Evolutionary conservation across 2,329 filamentous ascomycete species (phyloP).

Genomic region (Fusarium hainanense): DNA sequence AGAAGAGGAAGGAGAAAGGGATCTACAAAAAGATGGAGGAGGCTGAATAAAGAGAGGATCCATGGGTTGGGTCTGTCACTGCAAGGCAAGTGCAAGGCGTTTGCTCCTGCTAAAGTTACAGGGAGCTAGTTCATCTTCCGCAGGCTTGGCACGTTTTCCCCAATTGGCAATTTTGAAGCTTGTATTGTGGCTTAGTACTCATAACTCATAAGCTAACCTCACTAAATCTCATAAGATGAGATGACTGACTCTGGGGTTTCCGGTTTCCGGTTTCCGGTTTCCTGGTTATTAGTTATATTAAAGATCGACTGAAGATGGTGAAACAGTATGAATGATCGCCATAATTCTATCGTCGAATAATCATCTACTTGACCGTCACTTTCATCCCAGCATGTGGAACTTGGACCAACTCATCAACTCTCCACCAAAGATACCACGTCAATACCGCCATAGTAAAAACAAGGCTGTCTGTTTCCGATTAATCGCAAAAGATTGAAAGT

Average conservation of each 20-base stretch:
- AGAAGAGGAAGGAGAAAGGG: constrained; percentile 2
- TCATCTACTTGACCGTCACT: constrained; percentile 3
- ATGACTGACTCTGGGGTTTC: neutral
- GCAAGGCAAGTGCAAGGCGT: neutral
- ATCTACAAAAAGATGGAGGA: constrained; percentile 27
- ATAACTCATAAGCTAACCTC: too few species aligned
- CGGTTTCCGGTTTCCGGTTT: too few species aligned
- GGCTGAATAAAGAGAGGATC: constrained; percentile 33
- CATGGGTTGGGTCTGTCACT: constrained; percentile 8
- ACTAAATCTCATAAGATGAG: neutral
- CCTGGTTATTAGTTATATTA: neutral
- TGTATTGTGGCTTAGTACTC: constrained; percentile 3
- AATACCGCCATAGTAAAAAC: constrained; percentile 1
- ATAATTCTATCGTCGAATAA: neutral
- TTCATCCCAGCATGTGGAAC: constrained; percentile 15
- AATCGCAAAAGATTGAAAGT: neutral
- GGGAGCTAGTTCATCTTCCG: constrained; percentile 16
- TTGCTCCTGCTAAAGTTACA: constrained; percentile 24
- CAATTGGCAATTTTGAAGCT: constrained; percentile 18
- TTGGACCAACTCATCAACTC: constrained; percentile 34
- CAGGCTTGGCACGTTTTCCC: constrained; percentile 42
- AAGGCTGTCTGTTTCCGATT: neutral
- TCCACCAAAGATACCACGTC: constrained; percentile 13
- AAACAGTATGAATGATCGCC: neutral
- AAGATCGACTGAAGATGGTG: neutral